A percentile compares a stretch with the other conserved stretches of the same genome.
Conservation (phyloP, 2,329 filamentous ascomycete genomes). For the Xylariales sp. region DNA sequence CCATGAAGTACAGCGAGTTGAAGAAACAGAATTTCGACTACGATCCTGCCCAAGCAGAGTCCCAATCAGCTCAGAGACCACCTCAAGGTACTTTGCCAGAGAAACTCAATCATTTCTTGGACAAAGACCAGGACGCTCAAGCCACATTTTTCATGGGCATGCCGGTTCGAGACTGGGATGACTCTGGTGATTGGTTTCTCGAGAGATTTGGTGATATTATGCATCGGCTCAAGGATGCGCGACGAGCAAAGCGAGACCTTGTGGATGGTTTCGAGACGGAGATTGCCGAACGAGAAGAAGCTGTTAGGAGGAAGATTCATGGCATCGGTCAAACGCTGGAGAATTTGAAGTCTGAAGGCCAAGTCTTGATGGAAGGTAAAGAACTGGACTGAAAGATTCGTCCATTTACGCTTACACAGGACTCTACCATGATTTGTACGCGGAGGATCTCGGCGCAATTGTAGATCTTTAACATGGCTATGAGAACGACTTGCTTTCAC, state of each 20-base stretch:
- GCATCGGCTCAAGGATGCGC: conserved; percentile 40
- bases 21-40: conserved; percentile 51
- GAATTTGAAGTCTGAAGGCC: conserved; percentile 52
- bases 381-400: conserved; percentile 9
- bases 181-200: conserved; percentile 56
- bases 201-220: conserved; percentile 48
- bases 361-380: conserved; percentile 42
- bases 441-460: too few species aligned
- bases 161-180: conserved; percentile 53
- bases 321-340: conserved; percentile 50
- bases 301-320: conserved; percentile 47
- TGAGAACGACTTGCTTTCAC: neutral
- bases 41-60: conserved; percentile 46
- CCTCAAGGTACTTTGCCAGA: conserved; percentile 38
- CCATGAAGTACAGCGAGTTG: conserved; percentile 49
- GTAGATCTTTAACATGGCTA: too few species aligned
- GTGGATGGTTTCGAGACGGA: conserved; percentile 50
- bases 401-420: too few species aligned
- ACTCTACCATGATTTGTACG: too few species aligned
- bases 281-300: conserved; percentile 49
- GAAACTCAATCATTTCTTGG: conserved; percentile 41
- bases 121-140: conserved; percentile 37
- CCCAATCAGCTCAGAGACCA: conserved; percentile 28
- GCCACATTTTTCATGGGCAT: conserved; percentile 49
- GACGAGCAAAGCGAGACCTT: conserved; percentile 44